phyloP scores from a whole-genome alignment of 2,329 filamentous ascomycete species.

The Emmonsiellopsis sp. region DNA sequence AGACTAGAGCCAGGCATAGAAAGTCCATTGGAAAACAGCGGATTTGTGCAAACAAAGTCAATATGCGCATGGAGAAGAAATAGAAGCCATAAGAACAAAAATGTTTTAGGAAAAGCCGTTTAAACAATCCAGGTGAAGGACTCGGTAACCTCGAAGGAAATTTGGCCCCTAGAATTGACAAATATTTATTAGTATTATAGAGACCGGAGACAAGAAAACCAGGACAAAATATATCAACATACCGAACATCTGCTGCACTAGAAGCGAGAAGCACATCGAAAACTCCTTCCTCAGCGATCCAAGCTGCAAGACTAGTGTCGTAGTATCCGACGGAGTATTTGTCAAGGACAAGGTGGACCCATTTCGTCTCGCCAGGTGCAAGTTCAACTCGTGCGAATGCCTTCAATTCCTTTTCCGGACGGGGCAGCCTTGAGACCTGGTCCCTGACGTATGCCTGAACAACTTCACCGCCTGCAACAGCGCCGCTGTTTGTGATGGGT shows the following conservation, averaged over 20 bases:
- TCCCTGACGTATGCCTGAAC: constrained; percentile 55
- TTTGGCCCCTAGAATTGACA: constrained; percentile 33
- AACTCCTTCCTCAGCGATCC: constrained; percentile 57
- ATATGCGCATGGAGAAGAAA: background rate
- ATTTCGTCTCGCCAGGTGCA: constrained; percentile 42
- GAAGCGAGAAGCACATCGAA: constrained; percentile 56
- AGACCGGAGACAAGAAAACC: too few species aligned
- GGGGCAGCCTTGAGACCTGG: constrained; percentile 51
- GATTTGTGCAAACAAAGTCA: background rate
- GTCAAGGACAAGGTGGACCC: constrained; percentile 34
- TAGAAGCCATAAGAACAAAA: background rate
- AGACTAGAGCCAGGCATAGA: too few species aligned
- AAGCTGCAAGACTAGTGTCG: constrained; percentile 48
- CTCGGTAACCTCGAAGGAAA: constrained; percentile 52
- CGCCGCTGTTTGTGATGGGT: constrained; percentile 63
- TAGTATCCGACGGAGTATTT: constrained; percentile 51
- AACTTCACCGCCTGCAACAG: constrained; percentile 58
- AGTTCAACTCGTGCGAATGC: constrained; percentile 59
- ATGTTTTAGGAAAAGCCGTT: background rate
- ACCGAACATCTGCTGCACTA: constrained; percentile 56
- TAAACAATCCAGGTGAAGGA: constrained; percentile 59
- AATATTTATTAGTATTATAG: constrained; percentile 17
- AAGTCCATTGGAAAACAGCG: too few species aligned
- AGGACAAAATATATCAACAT: constrained; percentile 18
- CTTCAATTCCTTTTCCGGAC: constrained; percentile 62